Conservation (phyloP, 106 monocot genomes). For the Gastrodia elata region DNA sequence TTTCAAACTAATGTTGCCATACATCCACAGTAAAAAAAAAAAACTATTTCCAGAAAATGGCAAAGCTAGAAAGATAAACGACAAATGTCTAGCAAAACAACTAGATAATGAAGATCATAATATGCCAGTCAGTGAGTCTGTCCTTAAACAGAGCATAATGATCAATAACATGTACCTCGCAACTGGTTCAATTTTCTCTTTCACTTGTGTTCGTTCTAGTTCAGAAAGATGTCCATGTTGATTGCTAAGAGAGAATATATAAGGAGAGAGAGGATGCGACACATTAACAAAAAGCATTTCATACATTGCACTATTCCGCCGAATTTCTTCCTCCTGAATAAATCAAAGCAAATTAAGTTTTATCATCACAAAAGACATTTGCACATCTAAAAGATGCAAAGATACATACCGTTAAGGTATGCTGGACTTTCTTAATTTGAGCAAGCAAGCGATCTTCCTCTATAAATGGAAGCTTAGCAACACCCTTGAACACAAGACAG, state of each 20-base stretch:
- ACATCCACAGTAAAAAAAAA: not conserved
- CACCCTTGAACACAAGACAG: conserved; percentile 35
- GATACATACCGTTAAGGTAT: conserved; percentile 78
- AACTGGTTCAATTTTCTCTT: conserved; percentile 80
- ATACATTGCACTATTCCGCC: conserved; percentile 74
- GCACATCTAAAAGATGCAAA: not conserved
- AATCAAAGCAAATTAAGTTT: not conserved
- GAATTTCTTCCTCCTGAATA: conserved; percentile 80
- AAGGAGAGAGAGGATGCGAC: conserved; percentile 82
- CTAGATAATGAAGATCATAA: not conserved
- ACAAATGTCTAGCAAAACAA: not conserved
- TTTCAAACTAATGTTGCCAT: not conserved
- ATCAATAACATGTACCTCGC: conserved; percentile 44
- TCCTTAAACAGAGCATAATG: not conserved
- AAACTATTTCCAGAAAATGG: not conserved
- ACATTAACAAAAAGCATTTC: conserved; percentile 90
- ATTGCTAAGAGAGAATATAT: conserved; percentile 83
- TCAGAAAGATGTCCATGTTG: conserved; percentile 50
- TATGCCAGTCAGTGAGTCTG: not conserved
- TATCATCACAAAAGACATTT: not conserved
- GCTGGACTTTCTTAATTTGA: conserved; percentile 79
- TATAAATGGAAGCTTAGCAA: conserved; percentile 94
- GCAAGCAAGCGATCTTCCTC: conserved; percentile 76
- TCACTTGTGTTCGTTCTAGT: conserved; percentile 40
- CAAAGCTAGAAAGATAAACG: not conserved